These are phyloP conservation scores for Canariomyces notabilis DNA, from an alignment of 2,329 filamentous ascomycete genomes.

Conservation along the genomic window DNA sequence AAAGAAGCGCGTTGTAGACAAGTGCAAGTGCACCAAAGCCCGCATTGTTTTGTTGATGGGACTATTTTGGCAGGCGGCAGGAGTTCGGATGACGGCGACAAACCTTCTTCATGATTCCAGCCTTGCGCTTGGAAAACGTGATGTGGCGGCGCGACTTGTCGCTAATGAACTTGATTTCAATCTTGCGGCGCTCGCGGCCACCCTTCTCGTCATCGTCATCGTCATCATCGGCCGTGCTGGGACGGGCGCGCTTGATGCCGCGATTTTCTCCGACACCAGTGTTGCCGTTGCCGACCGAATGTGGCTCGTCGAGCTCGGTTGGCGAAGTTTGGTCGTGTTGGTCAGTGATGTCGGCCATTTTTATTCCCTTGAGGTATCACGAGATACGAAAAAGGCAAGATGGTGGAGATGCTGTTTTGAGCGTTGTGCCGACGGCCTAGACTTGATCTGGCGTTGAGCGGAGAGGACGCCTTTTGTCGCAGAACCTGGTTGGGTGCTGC, in stretches of 20 bases:
- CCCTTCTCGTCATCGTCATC: constrained; percentile 98
- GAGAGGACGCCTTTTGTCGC: constrained; percentile 47
- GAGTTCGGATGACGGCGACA: constrained; percentile 31
- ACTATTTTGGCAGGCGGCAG: background rate
- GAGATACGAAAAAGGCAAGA: constrained; percentile 48
- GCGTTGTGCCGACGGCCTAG: constrained; percentile 62
- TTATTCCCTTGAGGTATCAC: constrained; percentile 40
- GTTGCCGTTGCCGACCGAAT: constrained; percentile 69
- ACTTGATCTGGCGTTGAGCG: constrained; percentile 59
- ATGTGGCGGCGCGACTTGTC: constrained; percentile 99
- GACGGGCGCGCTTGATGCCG: constrained; percentile 84
- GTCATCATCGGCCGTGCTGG: constrained; percentile 81
- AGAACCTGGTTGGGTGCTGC: constrained; percentile 50
- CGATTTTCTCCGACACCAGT: constrained; percentile 61
- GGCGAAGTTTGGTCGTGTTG: constrained; percentile 73
- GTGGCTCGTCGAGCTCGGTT: constrained; percentile 67
- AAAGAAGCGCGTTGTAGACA: background rate
- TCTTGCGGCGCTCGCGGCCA: constrained; percentile 96
- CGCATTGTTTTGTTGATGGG: background rate
- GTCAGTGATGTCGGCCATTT: constrained; percentile 76
- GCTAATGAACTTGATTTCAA: constrained; percentile 99
- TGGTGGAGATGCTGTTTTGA: constrained; percentile 62
- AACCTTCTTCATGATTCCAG: constrained; percentile 99
- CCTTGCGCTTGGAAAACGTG: constrained; percentile 99
- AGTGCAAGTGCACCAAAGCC: constrained; percentile 16